These are phyloP conservation scores for Amauroascus niger DNA, from an alignment of 2,329 filamentous ascomycete species.

Conservation along the genomic window DNA sequence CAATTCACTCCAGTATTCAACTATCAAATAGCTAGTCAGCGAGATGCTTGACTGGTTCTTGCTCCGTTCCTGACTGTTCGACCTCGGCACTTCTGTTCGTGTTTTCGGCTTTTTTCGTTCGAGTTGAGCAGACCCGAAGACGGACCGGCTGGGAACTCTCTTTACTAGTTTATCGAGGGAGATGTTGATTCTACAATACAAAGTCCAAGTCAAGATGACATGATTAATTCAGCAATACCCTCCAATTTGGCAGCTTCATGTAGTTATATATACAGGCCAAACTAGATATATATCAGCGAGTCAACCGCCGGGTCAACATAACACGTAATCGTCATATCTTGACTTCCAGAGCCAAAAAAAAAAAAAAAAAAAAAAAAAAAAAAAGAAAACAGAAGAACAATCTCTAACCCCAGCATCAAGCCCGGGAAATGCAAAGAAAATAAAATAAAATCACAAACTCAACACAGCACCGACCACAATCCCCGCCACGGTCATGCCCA, in stretches of 20 bases:
- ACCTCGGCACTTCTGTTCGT: neutral
- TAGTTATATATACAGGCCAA: neutral
- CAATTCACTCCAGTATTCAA: too few relatives aligned
- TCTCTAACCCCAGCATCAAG: neutral
- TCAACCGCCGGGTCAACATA: slow-evolving; percentile 1
- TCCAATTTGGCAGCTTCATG: neutral
- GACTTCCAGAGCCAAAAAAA: neutral
- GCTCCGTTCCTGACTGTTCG: too few relatives aligned
- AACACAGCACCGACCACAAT: neutral
- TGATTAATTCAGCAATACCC: neutral
- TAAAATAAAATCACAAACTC: neutral
- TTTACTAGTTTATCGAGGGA: too few relatives aligned
- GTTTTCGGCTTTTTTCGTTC: neutral
- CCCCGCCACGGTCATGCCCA: neutral
- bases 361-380: too few relatives aligned
- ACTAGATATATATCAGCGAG: neutral
- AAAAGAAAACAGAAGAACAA: too few relatives aligned
- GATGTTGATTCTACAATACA: too few relatives aligned
- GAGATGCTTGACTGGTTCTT: too few relatives aligned
- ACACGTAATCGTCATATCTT: neutral
- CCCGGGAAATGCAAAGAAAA: neutral
- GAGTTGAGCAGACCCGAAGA: too few relatives aligned
- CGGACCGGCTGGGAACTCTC: too few relatives aligned
- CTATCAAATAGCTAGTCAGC: too few relatives aligned
- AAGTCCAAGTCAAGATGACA: too few relatives aligned